Evolutionary conservation across 768 basidiomycete genomes (phyloP).

Genomic region (Mycena floridula): DNA sequence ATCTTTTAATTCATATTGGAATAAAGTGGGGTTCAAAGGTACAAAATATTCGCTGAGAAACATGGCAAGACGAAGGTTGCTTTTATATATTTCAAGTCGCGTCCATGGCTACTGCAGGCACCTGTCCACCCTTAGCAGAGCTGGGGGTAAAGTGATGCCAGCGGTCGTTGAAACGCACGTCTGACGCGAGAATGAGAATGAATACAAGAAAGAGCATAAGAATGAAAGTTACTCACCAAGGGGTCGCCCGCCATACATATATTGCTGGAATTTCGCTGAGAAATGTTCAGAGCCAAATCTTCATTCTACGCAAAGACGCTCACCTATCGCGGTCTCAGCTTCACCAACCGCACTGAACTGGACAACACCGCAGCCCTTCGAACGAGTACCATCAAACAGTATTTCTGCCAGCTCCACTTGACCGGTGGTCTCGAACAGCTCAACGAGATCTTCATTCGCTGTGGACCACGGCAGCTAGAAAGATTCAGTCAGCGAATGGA

Average conservation of each 20-base stretch:
- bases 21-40: too few relatives aligned
- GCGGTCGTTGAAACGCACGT: constrained; percentile 92
- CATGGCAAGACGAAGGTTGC: background rate
- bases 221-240: constrained; percentile 44
- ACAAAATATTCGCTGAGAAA: too few relatives aligned
- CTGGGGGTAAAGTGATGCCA: constrained; percentile 91
- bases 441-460: constrained; percentile 96
- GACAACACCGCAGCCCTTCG: constrained; percentile 93
- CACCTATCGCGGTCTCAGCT: constrained; percentile 92
- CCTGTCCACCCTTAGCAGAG: constrained; percentile 83
- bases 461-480: constrained; percentile 94
- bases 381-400: constrained; percentile 85
- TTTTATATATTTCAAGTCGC: background rate
- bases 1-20: too few relatives aligned
- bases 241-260: constrained; percentile 91
- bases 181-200: constrained; percentile 25
- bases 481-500: constrained; percentile 3
- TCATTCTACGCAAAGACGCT: constrained; percentile 13
- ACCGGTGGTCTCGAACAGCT: constrained; percentile 96
- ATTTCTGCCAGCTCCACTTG: constrained; percentile 94
- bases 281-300: background rate
- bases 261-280: constrained; percentile 87
- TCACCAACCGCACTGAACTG: constrained; percentile 85
- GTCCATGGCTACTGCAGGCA: constrained; percentile 46
- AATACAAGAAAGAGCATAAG: constrained; percentile 2